Base-by-base conservation (phyloP, 805 yeast genomes). In the Barnettozyma vustinii region DNA sequence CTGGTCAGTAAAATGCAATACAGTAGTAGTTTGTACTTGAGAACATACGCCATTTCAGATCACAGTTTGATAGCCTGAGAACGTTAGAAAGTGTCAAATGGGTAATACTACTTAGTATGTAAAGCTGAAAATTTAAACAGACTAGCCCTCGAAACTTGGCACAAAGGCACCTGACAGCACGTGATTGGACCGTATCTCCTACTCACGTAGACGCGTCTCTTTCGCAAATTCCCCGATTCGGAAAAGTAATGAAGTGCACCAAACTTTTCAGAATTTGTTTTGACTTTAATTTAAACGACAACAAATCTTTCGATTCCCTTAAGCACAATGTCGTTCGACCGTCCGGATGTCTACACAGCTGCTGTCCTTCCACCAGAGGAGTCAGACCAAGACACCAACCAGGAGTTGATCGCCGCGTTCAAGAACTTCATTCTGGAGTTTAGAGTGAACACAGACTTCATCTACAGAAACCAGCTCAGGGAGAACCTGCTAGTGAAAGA, bases 381-480 rank as follows among this genome's bases (percentile, higher is more conserved):
- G 20, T 73, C 81, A 1, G 75, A 76, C 19, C 86, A 81, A 53
- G 83, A 76, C 55, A 75, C 83, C 45, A 76, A 76, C 64, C 80
- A 83, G 47, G 94, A 84, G 65, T 75, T 85, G 58, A 77, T 81
- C 59, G 81, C 81, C 56, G 86, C 90, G 3, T 91, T 92, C 73
- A 81, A 84, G 56, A 75, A 80, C 56, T 94, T 94, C 66, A 77
- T 94, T 37, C 71, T 89, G 47, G 96, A 90, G 64, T 94, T 89
- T 67, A 79, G 96, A 67, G 76, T 88, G 52, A 85, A 87, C 61
- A 79, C 87, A 50, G 84, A 81, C 63, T 94, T 87, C 65, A 73
- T 90, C 37, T 92, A 92, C 72, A 76, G 96, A 73, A 97, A 91
- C 59, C 96, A 91, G 64, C 73, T 94, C 48, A 75, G 97, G 57